Conservation (phyloP, 352 stramenopile genomes). For the Halophytophthora polymorphica region DNA sequence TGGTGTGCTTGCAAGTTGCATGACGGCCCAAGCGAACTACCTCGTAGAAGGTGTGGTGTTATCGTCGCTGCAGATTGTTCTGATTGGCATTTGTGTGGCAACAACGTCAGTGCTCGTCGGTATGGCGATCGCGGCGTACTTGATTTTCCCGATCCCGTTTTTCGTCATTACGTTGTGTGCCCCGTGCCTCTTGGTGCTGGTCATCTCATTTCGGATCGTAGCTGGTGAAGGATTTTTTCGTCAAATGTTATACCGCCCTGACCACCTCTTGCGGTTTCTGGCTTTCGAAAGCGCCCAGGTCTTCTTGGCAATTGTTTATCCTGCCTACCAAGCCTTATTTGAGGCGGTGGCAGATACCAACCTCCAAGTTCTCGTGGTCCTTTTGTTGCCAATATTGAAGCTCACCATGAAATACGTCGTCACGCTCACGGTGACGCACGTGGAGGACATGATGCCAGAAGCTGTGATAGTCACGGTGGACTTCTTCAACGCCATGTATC, state of each 20-base stretch:
- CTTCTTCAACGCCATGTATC: constrained; percentile 23
- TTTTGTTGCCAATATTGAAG: constrained; percentile 16
- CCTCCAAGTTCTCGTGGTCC: constrained; percentile 5
- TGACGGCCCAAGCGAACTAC: constrained; percentile 10
- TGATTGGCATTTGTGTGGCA: background rate
- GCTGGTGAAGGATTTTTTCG: background rate
- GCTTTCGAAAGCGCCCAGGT: constrained; percentile 7
- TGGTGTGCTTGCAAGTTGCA: background rate
- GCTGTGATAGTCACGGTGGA: constrained; percentile 20
- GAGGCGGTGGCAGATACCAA: background rate
- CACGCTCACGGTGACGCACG: background rate
- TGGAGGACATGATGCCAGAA: constrained; percentile 15
- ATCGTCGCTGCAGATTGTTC: constrained; percentile 3
- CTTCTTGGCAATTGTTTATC: constrained; percentile 17
- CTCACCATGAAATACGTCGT: constrained; percentile 15
- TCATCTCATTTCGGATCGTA: constrained; percentile 5
- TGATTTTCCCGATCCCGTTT: constrained; percentile 18
- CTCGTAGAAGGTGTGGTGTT: constrained; percentile 8
- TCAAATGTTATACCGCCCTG: background rate
- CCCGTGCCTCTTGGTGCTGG: constrained; percentile 8
- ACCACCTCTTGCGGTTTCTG: too few relatives aligned
- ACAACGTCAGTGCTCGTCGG: constrained; percentile 5
- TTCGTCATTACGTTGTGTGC: constrained; percentile 21
- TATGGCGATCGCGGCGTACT: constrained; percentile 1
- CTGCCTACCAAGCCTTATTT: constrained; percentile 12